phyloP scores from a whole-genome alignment of 2,329 filamentous ascomycete genomes.

The Fusarium scirpi region DNA sequence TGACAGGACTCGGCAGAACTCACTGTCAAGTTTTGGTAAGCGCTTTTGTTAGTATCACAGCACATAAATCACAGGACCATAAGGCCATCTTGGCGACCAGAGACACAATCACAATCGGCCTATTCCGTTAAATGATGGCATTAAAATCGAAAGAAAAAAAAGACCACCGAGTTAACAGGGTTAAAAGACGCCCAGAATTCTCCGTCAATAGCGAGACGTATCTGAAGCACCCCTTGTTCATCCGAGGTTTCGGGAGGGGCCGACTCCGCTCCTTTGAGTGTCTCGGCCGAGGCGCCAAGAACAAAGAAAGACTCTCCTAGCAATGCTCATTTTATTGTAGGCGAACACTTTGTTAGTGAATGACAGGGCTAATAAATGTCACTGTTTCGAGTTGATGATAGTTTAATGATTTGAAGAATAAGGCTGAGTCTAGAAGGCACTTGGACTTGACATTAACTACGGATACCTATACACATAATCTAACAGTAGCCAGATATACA shows the following conservation, averaged over 20 bases:
- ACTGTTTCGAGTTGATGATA: conserved; percentile 20
- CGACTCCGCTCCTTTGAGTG: conserved; percentile 22
- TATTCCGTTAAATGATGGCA: conserved; percentile 4
- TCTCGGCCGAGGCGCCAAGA: conserved; percentile 28
- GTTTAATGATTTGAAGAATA: conserved; percentile 4
- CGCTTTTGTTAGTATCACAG: conserved; percentile 8
- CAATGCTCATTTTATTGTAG: background rate
- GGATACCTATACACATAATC: background rate
- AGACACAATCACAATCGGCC: background rate
- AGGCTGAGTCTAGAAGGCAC: conserved; percentile 17
- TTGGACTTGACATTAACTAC: background rate
- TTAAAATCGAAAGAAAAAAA: conserved; percentile 7
- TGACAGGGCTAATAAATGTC: conserved; percentile 1
- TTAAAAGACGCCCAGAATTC: conserved; percentile 25
- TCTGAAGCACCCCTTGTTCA: conserved; percentile 39
- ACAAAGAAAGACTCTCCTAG: background rate
- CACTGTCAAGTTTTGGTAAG: conserved; percentile 14
- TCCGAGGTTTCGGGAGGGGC: conserved; percentile 38
- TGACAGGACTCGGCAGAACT: conserved; percentile 21
- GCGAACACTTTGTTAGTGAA: background rate
- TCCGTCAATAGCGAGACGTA: conserved; percentile 42
- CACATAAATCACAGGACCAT: background rate
- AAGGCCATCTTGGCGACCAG: conserved; percentile 9
- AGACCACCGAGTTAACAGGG: conserved; percentile 2
- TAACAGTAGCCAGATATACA: background rate